phyloP scores from a whole-genome alignment of 2,329 filamentous ascomycete genomes.

The Hypoxylon sp. region DNA sequence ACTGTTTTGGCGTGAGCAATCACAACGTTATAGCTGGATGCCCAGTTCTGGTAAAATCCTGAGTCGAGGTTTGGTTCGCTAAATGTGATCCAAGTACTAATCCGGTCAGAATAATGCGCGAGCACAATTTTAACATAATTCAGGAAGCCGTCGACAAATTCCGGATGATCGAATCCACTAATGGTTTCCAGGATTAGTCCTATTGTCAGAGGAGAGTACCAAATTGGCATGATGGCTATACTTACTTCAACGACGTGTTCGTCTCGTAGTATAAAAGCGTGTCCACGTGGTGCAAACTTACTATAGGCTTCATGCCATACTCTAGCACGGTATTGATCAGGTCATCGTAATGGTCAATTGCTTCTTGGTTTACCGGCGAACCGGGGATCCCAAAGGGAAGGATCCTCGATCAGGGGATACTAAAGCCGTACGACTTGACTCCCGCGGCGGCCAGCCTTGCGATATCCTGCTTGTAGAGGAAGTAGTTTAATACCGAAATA shows the following conservation, averaged over 20 bases:
- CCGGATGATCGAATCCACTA: constrained; percentile 52
- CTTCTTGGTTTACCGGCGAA: constrained; percentile 60
- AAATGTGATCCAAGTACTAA: constrained; percentile 62
- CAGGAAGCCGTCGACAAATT: constrained; percentile 60
- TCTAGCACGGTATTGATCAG: constrained; percentile 59
- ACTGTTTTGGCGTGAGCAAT: constrained; percentile 59
- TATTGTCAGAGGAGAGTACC: no score
- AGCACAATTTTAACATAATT: constrained; percentile 63
- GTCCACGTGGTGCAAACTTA: constrained; percentile 61
- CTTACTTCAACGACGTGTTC: neutral
- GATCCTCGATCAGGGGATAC: constrained; percentile 61
- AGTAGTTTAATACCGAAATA: constrained; percentile 58
- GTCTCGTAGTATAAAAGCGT: neutral
- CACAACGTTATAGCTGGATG: constrained; percentile 50
- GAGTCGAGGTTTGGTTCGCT: constrained; percentile 57
- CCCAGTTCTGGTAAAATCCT: neutral
- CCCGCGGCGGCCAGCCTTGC: constrained; percentile 61
- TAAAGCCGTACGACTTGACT: constrained; percentile 60
- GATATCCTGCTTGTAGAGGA: constrained; percentile 65
- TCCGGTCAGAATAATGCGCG: constrained; percentile 59
- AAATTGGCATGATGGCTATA: no score
- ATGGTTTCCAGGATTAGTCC: constrained; percentile 44
- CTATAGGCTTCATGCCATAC: constrained; percentile 58
- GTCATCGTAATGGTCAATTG: constrained; percentile 62
- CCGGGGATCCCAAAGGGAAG: constrained; percentile 60